Conservation (phyloP, 2,329 filamentous ascomycete genomes). For the Aspergillus clavatus region DNA sequence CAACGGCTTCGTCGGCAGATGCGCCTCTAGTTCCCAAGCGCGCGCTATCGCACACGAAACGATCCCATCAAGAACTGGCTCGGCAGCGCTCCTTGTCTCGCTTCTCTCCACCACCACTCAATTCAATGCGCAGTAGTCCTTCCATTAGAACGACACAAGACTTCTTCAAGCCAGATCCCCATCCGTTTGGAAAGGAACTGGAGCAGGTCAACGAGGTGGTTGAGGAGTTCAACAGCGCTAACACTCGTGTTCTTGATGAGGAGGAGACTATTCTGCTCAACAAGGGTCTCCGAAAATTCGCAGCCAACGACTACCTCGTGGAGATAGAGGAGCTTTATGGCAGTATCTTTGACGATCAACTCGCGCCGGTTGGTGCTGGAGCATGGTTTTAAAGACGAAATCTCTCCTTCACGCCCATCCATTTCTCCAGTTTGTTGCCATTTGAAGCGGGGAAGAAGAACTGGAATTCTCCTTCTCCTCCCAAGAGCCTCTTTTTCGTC, state of each 20-base stretch:
- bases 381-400: conserved; percentile 37
- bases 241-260: conserved; percentile 61
- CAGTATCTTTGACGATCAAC: conserved; percentile 53
- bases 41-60: conserved; percentile 83
- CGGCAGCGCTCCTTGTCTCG: conserved; percentile 62
- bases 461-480: conserved; percentile 19
- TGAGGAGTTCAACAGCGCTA: conserved; percentile 66
- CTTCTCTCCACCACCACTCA: conserved; percentile 39
- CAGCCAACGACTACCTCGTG: conserved; percentile 74
- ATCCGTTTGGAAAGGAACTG: conserved; percentile 86
- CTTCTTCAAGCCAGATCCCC: conserved; percentile 37
- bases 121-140: conserved; percentile 32
- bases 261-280: conserved; percentile 66
- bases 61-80: conserved; percentile 70
- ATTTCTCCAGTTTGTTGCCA: conserved; percentile 9
- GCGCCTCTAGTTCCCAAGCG: conserved; percentile 70
- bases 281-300: conserved; percentile 67
- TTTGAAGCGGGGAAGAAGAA: conserved; percentile 20
- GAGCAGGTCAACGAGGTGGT: conserved; percentile 89
- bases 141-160: conserved; percentile 32
- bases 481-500: conserved; percentile 24
- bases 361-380: conserved; percentile 30
- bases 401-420: conserved; percentile 3
- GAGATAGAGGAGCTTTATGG: conserved; percentile 70
- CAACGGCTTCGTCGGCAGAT: conserved; percentile 44